Evolutionary conservation across 768 basidiomycete genomes (phyloP).

Genomic region (Austroboletus eburneus): DNA sequence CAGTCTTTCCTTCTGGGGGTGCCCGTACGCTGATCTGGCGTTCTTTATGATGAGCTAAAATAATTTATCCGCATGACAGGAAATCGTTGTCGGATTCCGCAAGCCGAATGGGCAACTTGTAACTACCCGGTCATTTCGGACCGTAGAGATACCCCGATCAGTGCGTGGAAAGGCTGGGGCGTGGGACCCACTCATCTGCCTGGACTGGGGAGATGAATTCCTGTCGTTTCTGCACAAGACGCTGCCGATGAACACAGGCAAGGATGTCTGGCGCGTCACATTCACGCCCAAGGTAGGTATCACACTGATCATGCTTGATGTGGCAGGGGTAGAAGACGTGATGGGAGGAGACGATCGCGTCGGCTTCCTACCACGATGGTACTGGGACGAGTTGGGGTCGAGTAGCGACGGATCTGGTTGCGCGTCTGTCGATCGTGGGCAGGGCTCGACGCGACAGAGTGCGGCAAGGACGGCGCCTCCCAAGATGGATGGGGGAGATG

Average conservation of each 20-base stretch:
- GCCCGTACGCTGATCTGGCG: conserved; percentile 48
- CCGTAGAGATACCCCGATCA: conserved; percentile 71
- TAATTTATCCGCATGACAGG: conserved; percentile 38
- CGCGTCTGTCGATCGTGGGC: conserved; percentile 7
- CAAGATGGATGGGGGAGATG: conserved; percentile 19
- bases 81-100: conserved; percentile 85
- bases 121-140: conserved; percentile 69
- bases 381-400: conserved; percentile 37
- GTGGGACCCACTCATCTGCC: conserved; percentile 75
- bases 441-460: too few relatives aligned
- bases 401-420: conserved; percentile 2
- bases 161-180: conserved; percentile 69
- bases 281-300: conserved; percentile 61
- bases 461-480: conserved; percentile 18
- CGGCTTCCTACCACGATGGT: conserved; percentile 78
- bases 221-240: conserved; percentile 49
- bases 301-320: conserved; percentile 45
- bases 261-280: conserved; percentile 64
- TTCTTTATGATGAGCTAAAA: neutral
- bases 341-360: conserved; percentile 64
- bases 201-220: conserved; percentile 69
- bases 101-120: conserved; percentile 67
- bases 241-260: conserved; percentile 22
- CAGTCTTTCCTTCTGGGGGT: conserved; percentile 91
- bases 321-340: conserved; percentile 52